Evolutionary conservation across 2,329 filamentous ascomycete genomes (phyloP), one percentile per base, ranked within the genome.

Genomic region (Stromatinia cepivora): DNA sequence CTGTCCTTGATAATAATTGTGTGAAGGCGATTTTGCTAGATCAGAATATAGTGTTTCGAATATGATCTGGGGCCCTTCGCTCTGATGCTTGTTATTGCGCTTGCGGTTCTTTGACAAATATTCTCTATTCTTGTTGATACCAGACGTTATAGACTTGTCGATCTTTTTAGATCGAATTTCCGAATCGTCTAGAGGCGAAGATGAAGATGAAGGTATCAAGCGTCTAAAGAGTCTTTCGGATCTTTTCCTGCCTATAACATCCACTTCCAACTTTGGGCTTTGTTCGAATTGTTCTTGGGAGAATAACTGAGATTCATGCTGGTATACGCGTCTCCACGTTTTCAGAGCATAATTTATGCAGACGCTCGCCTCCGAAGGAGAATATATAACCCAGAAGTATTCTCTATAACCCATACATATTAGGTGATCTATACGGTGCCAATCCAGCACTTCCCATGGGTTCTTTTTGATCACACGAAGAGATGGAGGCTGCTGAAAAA

Each of bases 351-450:
- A 28, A 59, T 39, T 20, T n/a, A 45, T 28, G n/a, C 36, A 45
- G 1, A 11, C 4, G 5, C 25, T 45, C 36, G 36, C 57, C 1
- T 59, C 57, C 10, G 36, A n/a, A 59, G 57, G 57, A 45, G 36
- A 59, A 28, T 59, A 45, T 20, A 59, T 42, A 45, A 39, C 57
- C 36, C 57, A 59, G 1, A 31, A 1, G 17, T 59, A 31, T 45
- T 45, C 57, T 25, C 36, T 59, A 45, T 59, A 59, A 6, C 39
- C 57, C 36, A 59, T 17, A 45, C n/a, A 45, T 4, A 59, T 11
- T 11, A 45, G 13, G 36, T 59, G 36, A 28, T 59, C 57, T 28
- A 59, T 45, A 28, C 57, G 57, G 15, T 59, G 39, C 57, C 57
- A 59, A 31, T 59, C 36, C 36, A 25, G 36, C 13, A 59, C 57